A percentile compares a stretch with the other conserved stretches of the same genome.
Evolutionary conservation across 2,329 filamentous ascomycete species (phyloP).

Genomic region (Clonostachys sp.): DNA sequence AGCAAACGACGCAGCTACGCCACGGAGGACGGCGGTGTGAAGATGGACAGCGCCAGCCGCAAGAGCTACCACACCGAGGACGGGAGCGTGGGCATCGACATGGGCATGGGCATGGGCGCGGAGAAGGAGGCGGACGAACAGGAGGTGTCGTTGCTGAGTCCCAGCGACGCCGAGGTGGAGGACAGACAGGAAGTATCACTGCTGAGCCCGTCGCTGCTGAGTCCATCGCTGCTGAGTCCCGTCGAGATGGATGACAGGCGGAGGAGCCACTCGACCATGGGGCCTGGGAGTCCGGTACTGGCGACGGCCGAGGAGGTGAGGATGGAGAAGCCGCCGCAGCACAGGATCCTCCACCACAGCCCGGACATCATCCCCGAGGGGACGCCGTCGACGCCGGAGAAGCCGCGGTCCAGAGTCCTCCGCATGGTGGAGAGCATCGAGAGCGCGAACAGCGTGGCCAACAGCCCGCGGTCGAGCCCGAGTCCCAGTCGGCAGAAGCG

Average conservation of each 20-base stretch:
- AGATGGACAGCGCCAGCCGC: too few relatives aligned
- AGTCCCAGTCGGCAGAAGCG: too few relatives aligned
- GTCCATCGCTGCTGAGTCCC: constrained; percentile 3
- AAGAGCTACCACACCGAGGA: too few relatives aligned
- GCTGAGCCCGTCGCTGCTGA: too few relatives aligned
- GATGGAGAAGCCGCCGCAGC: constrained; percentile 15
- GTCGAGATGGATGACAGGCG: constrained; percentile 5
- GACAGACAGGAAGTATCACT: too few relatives aligned
- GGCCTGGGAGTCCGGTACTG: constrained; percentile 26
- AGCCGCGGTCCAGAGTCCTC: constrained; percentile 40
- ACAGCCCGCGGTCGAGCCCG: too few relatives aligned
- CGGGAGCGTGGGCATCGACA: too few relatives aligned
- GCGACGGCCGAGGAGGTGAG: constrained; percentile 40
- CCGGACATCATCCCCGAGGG: too few relatives aligned
- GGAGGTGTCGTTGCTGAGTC: background rate
- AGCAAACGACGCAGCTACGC: too few relatives aligned
- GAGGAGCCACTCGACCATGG: constrained; percentile 8
- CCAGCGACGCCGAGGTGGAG: too few relatives aligned
- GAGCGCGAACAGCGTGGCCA: constrained; percentile 23
- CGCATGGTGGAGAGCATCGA: constrained; percentile 54
- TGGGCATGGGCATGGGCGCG: too few relatives aligned
- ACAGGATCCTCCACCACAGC: background rate
- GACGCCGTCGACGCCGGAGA: constrained; percentile 5
- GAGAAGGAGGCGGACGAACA: background rate
- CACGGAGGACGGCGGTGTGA: too few relatives aligned